Evolutionary conservation across 441 rosid species (phyloP).

Genomic region (Melastoma candidum): DNA sequence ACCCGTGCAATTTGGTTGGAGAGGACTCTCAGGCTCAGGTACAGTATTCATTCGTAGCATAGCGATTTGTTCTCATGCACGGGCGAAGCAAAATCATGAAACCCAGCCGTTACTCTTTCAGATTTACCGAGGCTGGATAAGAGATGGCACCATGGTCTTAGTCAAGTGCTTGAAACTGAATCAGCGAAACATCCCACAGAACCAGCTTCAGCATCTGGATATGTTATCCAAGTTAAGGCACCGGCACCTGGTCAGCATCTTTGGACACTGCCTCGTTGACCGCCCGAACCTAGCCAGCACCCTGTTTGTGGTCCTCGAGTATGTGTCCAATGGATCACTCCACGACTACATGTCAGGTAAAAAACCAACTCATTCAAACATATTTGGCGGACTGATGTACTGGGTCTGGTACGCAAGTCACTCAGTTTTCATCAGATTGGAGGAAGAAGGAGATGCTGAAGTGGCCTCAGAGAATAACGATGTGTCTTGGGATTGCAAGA

Average conservation of each 20-base stretch:
- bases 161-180: constrained; percentile 65
- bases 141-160: constrained; percentile 54
- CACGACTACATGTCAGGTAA: constrained; percentile 57
- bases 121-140: constrained; percentile 62
- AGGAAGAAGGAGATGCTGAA: constrained; percentile 69
- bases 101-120: constrained; percentile 17
- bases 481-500: constrained; percentile 65
- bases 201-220: constrained; percentile 60
- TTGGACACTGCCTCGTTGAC: constrained; percentile 80
- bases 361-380: not conserved
- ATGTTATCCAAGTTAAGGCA: constrained; percentile 79
- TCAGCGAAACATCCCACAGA: constrained; percentile 57
- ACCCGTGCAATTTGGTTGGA: constrained; percentile 44
- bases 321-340: constrained; percentile 59
- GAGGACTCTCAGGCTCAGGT: constrained; percentile 66
- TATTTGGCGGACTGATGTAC: not conserved
- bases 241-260: constrained; percentile 69
- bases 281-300: constrained; percentile 44
- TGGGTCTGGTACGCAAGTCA: not conserved
- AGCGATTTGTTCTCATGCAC: too few relatives aligned
- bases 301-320: constrained; percentile 56
- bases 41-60: not conserved
- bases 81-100: too few relatives aligned
- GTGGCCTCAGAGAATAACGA: constrained; percentile 90
- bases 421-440: constrained; percentile 35